Evolutionary conservation across 2,329 filamentous ascomycete species (phyloP).

Genomic region (Thelonectria discophora): DNA sequence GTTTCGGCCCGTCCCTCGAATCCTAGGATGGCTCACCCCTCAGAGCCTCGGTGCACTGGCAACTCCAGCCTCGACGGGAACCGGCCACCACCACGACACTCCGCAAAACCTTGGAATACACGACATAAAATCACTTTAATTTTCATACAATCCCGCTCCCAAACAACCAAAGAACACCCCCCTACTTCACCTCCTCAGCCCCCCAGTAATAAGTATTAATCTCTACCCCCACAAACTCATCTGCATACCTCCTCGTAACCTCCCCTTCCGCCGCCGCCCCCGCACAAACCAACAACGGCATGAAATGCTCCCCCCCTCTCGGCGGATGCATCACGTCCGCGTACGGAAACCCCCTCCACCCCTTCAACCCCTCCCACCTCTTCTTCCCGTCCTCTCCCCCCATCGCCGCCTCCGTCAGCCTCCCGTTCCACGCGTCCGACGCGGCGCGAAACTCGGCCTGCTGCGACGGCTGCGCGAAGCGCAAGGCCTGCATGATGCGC

Average conservation of each 20-base stretch:
- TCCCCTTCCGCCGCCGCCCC: constrained; percentile 58
- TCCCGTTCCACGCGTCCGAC: constrained; percentile 56
- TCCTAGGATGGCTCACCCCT: too few relatives aligned
- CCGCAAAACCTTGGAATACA: constrained; percentile 43
- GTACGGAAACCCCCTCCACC: constrained; percentile 59
- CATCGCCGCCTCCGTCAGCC: constrained; percentile 54
- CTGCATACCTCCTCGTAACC: constrained; percentile 55
- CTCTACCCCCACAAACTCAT: constrained; percentile 58
- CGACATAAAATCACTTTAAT: not conserved
- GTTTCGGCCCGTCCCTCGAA: too few relatives aligned
- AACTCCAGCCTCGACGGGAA: too few relatives aligned
- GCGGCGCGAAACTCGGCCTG: constrained; percentile 38
- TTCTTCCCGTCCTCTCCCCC: constrained; percentile 45
- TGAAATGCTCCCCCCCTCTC: constrained; percentile 64
- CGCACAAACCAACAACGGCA: constrained; percentile 66
- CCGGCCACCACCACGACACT: too few relatives aligned
- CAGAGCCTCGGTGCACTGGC: too few relatives aligned
- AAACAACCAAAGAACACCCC: constrained; percentile 59
- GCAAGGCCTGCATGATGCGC: constrained; percentile 53
- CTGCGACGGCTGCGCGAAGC: constrained; percentile 33
- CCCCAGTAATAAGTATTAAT: constrained; percentile 67
- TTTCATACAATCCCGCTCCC: not conserved
- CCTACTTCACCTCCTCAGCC: constrained; percentile 35
- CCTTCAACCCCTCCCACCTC: constrained; percentile 51
- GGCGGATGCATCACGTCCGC: constrained; percentile 64